Evolutionary conservation across 768 basidiomycete species (phyloP).

Genomic region (Russula virescens): DNA sequence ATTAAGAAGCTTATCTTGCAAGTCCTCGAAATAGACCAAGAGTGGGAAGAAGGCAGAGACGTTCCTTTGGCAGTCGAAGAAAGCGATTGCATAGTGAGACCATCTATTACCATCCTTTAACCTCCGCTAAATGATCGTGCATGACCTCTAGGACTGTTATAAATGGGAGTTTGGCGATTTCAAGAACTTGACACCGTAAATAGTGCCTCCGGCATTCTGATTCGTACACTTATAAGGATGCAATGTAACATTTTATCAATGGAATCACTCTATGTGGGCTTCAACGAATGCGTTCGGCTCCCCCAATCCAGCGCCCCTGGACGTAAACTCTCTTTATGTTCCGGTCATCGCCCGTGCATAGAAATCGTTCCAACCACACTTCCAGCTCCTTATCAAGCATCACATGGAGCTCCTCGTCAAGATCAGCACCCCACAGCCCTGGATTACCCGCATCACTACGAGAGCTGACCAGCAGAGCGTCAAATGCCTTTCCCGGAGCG

Average conservation of each 20-base stretch:
- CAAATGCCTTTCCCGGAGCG: conserved; percentile 77
- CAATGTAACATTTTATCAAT: background rate
- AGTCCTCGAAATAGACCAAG: conserved; percentile 46
- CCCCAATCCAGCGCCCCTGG: conserved; percentile 73
- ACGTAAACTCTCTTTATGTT: conserved; percentile 83
- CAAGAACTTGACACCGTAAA: conserved; percentile 28
- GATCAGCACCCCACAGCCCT: conserved; percentile 48
- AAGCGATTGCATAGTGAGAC: conserved; percentile 53
- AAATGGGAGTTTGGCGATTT: conserved; percentile 68
- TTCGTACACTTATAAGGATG: conserved; percentile 8
- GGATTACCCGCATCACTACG: conserved; percentile 48
- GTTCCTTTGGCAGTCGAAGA: conserved; percentile 58
- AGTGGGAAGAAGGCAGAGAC: conserved; percentile 41
- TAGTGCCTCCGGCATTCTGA: background rate
- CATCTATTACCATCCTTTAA: background rate
- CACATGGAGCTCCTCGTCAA: conserved; percentile 28
- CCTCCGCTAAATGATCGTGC: background rate
- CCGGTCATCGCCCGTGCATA: conserved; percentile 83
- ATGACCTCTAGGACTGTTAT: conserved; percentile 55
- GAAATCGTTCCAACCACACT: conserved; percentile 69
- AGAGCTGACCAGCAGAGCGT: conserved; percentile 73
- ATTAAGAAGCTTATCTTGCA: conserved; percentile 51
- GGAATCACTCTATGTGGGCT: background rate
- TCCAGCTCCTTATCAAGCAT: conserved; percentile 37
- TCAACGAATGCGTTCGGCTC: conserved; percentile 35